Evolutionary conservation across 1,139 yeast genomes (phyloP), one percentile per base, ranked within the genome.

Genomic region (Geotrichum restrictum): DNA sequence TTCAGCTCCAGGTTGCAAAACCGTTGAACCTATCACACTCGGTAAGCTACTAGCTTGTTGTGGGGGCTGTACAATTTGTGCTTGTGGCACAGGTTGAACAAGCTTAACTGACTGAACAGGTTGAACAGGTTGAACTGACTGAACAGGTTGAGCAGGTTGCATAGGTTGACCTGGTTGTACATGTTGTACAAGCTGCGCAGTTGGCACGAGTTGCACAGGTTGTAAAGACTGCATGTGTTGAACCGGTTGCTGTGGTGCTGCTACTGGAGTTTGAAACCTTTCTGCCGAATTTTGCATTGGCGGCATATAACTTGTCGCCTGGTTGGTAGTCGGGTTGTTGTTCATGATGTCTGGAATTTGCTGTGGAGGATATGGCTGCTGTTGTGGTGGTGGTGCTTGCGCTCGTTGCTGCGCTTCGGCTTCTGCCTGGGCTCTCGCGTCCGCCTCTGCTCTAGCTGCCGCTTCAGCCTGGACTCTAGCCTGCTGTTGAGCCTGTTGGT

Each of bases 401-500:
- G 10, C 19, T 42, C 19, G 34, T 14, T 21, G 40, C 13, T 22
- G 42, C 16, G 43, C 49, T 18, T 24, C 41, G 4, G 42, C 43
- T 7, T 43, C 48, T 3, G 42, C 40, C 42, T 48, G 38, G n/a
- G 42, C 32, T 6, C 38, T 22, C 10, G 37, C 37, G 14, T 41
- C 39, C 21, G 46, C 39, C 29, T 42, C 13, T n/a, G 42, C 40
- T 27, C 43, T 36, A 7, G 45, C 37, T 6, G 18, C 34, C 5
- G 38, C 44, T 29, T 41, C 39, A 8, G 40, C 44, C 24, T 41
- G 33, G 16, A 40, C 41, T 16, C 27, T 21, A 22, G 51, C 41
- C 52, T 62, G 64, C 47, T 58, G 68, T 49, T 60, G 69, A 47
- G 49, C 65, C 45, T 47, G 61, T 13, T 37, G 57, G 57, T 45